Percentiles rank a stretch among this genome's conserved stretches.
Evolutionary conservation across 2,329 filamentous ascomycete genomes (phyloP).

Genomic region (Botrytis byssoidea): DNA sequence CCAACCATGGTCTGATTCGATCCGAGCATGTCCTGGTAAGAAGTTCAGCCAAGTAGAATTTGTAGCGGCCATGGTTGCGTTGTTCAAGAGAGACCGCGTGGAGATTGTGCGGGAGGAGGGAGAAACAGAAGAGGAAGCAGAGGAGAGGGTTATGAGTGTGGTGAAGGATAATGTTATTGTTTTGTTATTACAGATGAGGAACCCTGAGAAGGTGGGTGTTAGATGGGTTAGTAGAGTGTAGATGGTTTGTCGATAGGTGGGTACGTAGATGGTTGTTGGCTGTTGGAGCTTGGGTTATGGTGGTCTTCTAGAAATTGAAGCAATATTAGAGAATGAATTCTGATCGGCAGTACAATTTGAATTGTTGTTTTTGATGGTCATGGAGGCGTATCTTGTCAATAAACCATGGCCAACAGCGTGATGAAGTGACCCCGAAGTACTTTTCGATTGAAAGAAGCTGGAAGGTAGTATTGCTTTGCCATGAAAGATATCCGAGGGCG

Average conservation of each 20-base stretch:
- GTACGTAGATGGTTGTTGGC: neutral
- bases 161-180: conserved; percentile 26
- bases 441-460: too few species aligned
- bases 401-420: too few species aligned
- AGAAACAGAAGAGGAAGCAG: neutral
- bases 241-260: neutral
- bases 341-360: too few species aligned
- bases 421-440: too few species aligned
- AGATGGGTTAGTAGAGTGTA: conserved; percentile 21
- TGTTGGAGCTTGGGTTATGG: neutral
- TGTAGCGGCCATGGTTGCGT: conserved; percentile 26
- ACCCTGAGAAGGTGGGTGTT: conserved; percentile 26
- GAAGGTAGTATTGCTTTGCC: neutral
- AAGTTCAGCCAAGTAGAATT: conserved; percentile 32
- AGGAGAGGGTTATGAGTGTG: conserved; percentile 19
- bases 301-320: neutral
- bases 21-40: conserved; percentile 29
- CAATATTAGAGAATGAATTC: neutral
- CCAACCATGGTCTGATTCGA: conserved; percentile 26
- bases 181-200: conserved; percentile 26
- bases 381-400: too few species aligned
- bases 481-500: neutral
- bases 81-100: conserved; percentile 19
- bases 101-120: conserved; percentile 6
- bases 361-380: too few species aligned